Evolutionary conservation across 1,284 basidiomycete genomes (phyloP).

Genomic region (Wolfiporia cocos): DNA sequence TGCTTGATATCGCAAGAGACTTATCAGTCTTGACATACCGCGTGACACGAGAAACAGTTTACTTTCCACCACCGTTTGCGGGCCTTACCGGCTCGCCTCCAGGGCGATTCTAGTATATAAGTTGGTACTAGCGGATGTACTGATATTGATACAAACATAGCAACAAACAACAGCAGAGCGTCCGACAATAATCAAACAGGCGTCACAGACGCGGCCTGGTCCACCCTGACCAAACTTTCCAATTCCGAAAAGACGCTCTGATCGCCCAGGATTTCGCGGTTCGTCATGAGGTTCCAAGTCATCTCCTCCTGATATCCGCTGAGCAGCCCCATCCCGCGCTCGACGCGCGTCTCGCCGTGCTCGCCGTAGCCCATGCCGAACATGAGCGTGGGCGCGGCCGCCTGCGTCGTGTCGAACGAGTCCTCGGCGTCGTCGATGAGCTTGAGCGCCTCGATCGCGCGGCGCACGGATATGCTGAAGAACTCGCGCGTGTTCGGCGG

Average conservation of each 20-base stretch:
- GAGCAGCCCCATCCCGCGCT: slow-evolving; percentile 70
- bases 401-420: slow-evolving; percentile 60
- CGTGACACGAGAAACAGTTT: no score
- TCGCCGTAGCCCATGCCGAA: slow-evolving; percentile 79
- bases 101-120: no score
- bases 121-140: no score
- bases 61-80: no score
- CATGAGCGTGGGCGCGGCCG: slow-evolving; percentile 47
- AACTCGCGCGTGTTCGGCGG: slow-evolving; percentile 42
- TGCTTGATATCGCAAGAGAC: no score
- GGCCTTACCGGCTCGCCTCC: no score
- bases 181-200: slow-evolving; percentile 9
- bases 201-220: slow-evolving; percentile 19
- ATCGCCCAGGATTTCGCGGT: slow-evolving; percentile 52
- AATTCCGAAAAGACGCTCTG: slow-evolving; percentile 66
- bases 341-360: slow-evolving; percentile 54
- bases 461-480: slow-evolving; percentile 62
- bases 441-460: slow-evolving; percentile 82
- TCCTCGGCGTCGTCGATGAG: slow-evolving; percentile 78
- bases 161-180: slow-evolving; percentile 14
- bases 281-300: slow-evolving; percentile 62
- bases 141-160: slow-evolving; percentile 16
- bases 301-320: slow-evolving; percentile 64
- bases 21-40: no score
- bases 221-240: slow-evolving; percentile 68